Evolutionary conservation across 139 green algal species (phyloP).

Genomic region (Chlorella sp.): DNA sequence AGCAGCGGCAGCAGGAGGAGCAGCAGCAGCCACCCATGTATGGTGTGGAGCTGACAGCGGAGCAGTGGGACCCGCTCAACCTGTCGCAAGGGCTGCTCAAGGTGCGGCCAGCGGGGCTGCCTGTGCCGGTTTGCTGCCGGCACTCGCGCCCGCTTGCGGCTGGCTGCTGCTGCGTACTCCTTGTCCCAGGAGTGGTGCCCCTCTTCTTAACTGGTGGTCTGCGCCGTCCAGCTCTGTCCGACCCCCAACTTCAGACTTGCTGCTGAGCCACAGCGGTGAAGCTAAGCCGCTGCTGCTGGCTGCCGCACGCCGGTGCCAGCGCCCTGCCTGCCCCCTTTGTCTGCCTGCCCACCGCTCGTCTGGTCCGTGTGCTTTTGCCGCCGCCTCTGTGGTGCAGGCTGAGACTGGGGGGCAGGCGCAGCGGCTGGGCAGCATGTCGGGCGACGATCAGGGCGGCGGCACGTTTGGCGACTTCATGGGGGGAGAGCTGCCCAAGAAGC

Average conservation of each 20-base stretch:
- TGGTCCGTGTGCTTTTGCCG: too few relatives aligned
- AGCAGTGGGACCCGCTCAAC: slow-evolving; percentile 52
- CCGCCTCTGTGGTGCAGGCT: background rate
- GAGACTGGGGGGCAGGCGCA: background rate
- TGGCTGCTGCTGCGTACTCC: too few relatives aligned
- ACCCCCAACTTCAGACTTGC: background rate
- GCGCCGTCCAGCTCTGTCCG: too few relatives aligned
- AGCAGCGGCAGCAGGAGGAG: slow-evolving; percentile 27
- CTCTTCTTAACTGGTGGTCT: too few relatives aligned
- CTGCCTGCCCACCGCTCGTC: too few relatives aligned
- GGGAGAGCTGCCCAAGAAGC: slow-evolving; percentile 82
- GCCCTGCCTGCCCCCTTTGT: background rate
- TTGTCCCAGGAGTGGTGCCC: too few relatives aligned
- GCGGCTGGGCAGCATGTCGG: background rate
- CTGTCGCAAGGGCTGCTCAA: slow-evolving; percentile 21
- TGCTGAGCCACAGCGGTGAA: background rate
- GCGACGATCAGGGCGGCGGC: slow-evolving; percentile 17
- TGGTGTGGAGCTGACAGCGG: slow-evolving; percentile 50
- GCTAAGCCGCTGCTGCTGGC: background rate
- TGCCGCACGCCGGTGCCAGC: background rate
- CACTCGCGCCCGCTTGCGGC: background rate
- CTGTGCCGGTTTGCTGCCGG: background rate
- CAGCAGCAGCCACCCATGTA: slow-evolving; percentile 33
- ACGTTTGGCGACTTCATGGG: slow-evolving; percentile 60
- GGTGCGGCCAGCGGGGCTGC: slow-evolving; percentile 16